Base-by-base conservation (phyloP, 2,329 filamentous ascomycete genomes). In the Colletotrichum zoysiae region DNA sequence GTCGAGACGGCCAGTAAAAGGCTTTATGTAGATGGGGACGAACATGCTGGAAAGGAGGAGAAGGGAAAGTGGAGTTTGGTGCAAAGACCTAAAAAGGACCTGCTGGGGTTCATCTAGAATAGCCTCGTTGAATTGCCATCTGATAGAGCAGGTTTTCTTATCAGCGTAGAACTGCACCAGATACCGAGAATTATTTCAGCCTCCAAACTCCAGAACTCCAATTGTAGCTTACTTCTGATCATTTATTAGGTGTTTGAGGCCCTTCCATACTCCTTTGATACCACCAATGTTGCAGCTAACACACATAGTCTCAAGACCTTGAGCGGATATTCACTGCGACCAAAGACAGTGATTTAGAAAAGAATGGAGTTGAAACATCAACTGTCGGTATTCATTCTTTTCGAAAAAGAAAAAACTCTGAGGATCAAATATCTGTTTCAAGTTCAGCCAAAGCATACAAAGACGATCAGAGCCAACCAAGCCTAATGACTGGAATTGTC, bases 91-190 rank as follows among this genome's bases (percentile, higher is more conserved):
- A 71, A 71, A 33, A 64, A 71, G 18, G 65, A 69, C 18, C 16
- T 71, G 14, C 40, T 71, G 23, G 61, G 60, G 30, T 71, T 71
- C n/a, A 69, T 69, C 11, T 71, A 46, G 23, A 42, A 35, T 42
- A 18, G 1, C 12, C 3, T 18, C 20, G 0, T 7, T 5, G 5
- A 26, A 5, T 51, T n/a, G 6, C 8, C 7, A 11, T 23, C n/a
- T 23, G 30, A 14, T n/a, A 14, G 55, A 42, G 14, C 12, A 58
- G 55, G 26, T 12, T 18, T 40, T 8, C n/a, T 40, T 40, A n/a
- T 40, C n/a, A 57, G n/a, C n/a, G 20, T 57, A 57, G 20, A 57
- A 2, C 40, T 8, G 12, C 14, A 11, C 14, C 2, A 58, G 7
- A 5, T 16, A 23, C 2, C 1, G 20, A 58, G 3, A 26, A 9